These are phyloP conservation scores for Erodium texanum DNA, from an alignment of 441 rosid genomes.

Conservation along the genomic window DNA sequence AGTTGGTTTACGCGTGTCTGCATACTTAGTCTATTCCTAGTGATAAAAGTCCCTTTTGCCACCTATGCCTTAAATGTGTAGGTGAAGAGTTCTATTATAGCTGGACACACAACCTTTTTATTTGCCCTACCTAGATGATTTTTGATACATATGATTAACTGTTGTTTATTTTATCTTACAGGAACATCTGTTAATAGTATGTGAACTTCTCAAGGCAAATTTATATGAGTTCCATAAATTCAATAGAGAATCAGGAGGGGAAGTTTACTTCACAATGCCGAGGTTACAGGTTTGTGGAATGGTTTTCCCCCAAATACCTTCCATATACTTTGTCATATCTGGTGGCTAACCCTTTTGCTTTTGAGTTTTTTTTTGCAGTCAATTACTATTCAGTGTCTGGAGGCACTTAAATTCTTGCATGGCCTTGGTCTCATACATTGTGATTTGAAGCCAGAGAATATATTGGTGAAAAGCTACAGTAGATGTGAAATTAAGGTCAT, in stretches of 20 bases:
- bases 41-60: not conserved
- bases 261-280: conserved; percentile 97
- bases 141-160: conserved; percentile 2
- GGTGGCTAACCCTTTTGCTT: conserved; percentile 22
- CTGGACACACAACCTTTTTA: not conserved
- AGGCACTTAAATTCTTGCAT: conserved; percentile 82
- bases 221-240: conserved; percentile 92
- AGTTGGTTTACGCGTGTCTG: not conserved
- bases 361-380: conserved; percentile 52
- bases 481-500: conserved; percentile 96
- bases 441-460: conserved; percentile 90
- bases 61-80: not conserved
- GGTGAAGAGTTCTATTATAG: not conserved
- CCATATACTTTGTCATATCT: conserved; percentile 6
- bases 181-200: conserved; percentile 93
- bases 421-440: conserved; percentile 92
- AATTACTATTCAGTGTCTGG: conserved; percentile 84
- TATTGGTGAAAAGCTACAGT: conserved; percentile 90
- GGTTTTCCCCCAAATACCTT: conserved; percentile 16
- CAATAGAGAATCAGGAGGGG: conserved; percentile 97
- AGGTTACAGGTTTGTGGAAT: conserved; percentile 74
- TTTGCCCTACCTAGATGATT: not conserved
- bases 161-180: conserved; percentile 28
- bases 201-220: conserved; percentile 96
- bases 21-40: not conserved